phyloP scores from a whole-genome alignment of 176 grass and related monocot species.

The Neostapfia colusana region DNA sequence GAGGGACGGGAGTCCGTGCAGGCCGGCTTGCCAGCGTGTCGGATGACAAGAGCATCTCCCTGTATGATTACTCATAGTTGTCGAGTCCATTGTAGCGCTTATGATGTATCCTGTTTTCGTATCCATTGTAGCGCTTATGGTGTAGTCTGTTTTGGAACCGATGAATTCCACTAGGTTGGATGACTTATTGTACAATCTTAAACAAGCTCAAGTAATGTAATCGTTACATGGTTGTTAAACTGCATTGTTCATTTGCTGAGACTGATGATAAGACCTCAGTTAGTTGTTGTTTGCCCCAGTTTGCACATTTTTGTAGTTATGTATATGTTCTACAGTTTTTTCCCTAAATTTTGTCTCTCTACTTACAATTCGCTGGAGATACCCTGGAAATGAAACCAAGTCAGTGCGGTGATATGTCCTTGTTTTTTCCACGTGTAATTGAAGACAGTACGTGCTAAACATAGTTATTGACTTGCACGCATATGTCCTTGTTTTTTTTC shows the following conservation, averaged over 20 bases:
- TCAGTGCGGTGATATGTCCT: too few relatives aligned
- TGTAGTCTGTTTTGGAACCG: constrained; percentile 6
- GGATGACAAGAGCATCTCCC: constrained; percentile 80
- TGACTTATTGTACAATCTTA: constrained; percentile 31
- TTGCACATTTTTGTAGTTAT: background rate
- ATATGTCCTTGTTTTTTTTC: background rate
- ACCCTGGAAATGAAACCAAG: background rate
- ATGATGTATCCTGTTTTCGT: background rate
- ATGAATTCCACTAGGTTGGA: constrained; percentile 1
- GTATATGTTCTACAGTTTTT: too few relatives aligned
- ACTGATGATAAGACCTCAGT: background rate
- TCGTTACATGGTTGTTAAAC: background rate
- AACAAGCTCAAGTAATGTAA: constrained; percentile 5
- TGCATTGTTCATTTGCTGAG: constrained; percentile 3
- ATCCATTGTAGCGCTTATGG: background rate
- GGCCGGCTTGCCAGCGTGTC: constrained; percentile 77
- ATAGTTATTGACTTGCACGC: background rate
- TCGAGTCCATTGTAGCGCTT: background rate
- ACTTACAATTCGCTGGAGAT: background rate
- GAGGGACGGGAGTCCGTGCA: constrained; percentile 56
- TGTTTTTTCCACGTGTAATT: background rate
- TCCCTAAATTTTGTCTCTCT: background rate
- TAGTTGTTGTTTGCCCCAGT: background rate
- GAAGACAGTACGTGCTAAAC: background rate
- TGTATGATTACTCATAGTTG: constrained; percentile 86